phyloP scores from a whole-genome alignment of 352 stramenopile genomes.

The Phytophthora agathidicida region DNA sequence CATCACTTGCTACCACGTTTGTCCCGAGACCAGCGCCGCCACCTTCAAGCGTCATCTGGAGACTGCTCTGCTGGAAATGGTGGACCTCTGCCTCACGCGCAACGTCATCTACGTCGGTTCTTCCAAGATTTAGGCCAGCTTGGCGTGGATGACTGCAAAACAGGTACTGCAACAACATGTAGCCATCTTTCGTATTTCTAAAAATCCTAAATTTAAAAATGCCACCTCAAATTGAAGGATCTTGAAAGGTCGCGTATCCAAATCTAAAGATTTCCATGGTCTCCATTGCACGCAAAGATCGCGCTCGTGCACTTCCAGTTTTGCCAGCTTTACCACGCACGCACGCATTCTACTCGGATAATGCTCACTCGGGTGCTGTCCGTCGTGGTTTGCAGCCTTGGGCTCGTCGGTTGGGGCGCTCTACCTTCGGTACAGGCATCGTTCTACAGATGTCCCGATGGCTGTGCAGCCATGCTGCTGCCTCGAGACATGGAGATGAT shows the following conservation, averaged over 20 bases:
- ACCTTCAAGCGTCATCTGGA: constrained; percentile 93
- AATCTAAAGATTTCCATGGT: constrained; percentile 6
- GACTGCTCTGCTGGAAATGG: constrained; percentile 96
- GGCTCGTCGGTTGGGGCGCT: constrained; percentile 11
- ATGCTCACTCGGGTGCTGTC: constrained; percentile 16
- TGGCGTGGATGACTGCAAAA: neutral
- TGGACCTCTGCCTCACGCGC: constrained; percentile 88
- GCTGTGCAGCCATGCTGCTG: constrained; percentile 79
- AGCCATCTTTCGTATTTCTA: constrained; percentile 23
- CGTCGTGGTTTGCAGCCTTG: constrained; percentile 12
- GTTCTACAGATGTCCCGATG: constrained; percentile 71
- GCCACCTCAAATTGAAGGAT: constrained; percentile 17
- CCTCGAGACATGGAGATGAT: constrained; percentile 83
- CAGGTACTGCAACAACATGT: too few relatives aligned
- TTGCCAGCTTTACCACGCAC: constrained; percentile 10
- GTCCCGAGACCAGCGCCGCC: constrained; percentile 76
- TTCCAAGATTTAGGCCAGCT: constrained; percentile 74
- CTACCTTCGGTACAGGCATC: constrained; percentile 24
- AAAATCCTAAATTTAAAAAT: constrained; percentile 30
- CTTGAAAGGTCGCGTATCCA: constrained; percentile 24
- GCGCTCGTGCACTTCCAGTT: constrained; percentile 27
- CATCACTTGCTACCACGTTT: constrained; percentile 92
- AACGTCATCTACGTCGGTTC: constrained; percentile 91
- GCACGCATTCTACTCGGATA: constrained; percentile 17
- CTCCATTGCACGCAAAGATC: constrained; percentile 7